These are phyloP conservation scores for Phoenix dactylifera DNA, from an alignment of 176 grass and related monocot genomes.

Conservation along the genomic window DNA sequence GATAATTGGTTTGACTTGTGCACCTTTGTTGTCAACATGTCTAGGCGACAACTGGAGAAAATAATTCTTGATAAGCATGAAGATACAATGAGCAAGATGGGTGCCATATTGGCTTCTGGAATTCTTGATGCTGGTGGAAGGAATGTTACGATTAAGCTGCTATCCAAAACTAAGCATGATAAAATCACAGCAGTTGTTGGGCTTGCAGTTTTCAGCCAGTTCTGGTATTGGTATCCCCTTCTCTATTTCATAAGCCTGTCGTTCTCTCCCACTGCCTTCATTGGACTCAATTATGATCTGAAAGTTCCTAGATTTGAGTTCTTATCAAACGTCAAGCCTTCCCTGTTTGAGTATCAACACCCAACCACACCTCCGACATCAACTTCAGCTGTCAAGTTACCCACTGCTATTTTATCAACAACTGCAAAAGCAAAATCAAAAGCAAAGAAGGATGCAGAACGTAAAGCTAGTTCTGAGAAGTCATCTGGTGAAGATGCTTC, in stretches of 20 bases:
- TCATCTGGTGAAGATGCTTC: slow-evolving; percentile 32
- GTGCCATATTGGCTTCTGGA: slow-evolving; percentile 92
- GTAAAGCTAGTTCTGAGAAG: slow-evolving; percentile 71
- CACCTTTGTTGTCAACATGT: background rate
- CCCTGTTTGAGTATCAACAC: slow-evolving; percentile 83
- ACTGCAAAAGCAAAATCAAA: slow-evolving; percentile 89
- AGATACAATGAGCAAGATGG: slow-evolving; percentile 99
- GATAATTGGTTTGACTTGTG: too few relatives aligned
- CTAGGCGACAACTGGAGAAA: slow-evolving; percentile 90
- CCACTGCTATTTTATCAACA: slow-evolving; percentile 86
- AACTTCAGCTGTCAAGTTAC: slow-evolving; percentile 61
- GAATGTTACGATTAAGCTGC: slow-evolving; percentile 93
- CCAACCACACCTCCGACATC: slow-evolving; percentile 67
- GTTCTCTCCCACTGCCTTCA: slow-evolving; percentile 86
- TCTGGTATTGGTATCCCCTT: slow-evolving; percentile 99
- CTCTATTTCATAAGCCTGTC: slow-evolving; percentile 86
- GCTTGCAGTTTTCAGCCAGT: slow-evolving; percentile 91
- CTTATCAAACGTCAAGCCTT: slow-evolving; percentile 81
- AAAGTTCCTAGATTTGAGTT: slow-evolving; percentile 98
- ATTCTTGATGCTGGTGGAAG: slow-evolving; percentile 96
- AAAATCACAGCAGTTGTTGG: slow-evolving; percentile 91
- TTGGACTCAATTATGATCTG: slow-evolving; percentile 88
- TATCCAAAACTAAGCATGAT: slow-evolving; percentile 90
- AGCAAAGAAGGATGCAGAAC: slow-evolving; percentile 92
- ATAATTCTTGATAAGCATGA: slow-evolving; percentile 99